Conservation (phyloP, 352 stramenopile genomes). For the Phytophthora multivora region DNA sequence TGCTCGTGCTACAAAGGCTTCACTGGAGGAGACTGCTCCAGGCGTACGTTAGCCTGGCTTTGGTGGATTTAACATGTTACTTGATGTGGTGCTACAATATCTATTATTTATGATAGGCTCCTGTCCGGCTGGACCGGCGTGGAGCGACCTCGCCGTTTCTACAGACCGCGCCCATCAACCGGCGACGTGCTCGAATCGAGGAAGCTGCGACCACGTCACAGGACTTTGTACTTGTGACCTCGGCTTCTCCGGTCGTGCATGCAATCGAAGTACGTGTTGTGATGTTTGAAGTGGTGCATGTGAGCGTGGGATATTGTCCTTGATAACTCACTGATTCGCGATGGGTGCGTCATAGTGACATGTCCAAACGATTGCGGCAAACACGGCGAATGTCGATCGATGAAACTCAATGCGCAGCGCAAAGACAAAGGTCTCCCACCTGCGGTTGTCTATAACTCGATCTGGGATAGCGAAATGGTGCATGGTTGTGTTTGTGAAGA, state of each 20-base stretch:
- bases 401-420: slow-evolving; percentile 59
- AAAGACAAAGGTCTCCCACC: slow-evolving; percentile 66
- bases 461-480: slow-evolving; percentile 90
- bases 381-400: slow-evolving; percentile 74
- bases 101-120: slow-evolving; percentile 30
- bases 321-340: background rate
- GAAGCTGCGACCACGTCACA: slow-evolving; percentile 60
- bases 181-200: slow-evolving; percentile 66
- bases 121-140: slow-evolving; percentile 60
- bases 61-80: background rate
- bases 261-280: slow-evolving; percentile 66
- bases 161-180: slow-evolving; percentile 62
- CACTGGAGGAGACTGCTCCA: slow-evolving; percentile 91
- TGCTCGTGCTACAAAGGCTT: slow-evolving; percentile 89
- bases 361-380: slow-evolving; percentile 69
- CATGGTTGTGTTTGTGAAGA: slow-evolving; percentile 90
- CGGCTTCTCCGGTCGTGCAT: slow-evolving; percentile 77
- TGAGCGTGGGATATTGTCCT: background rate
- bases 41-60: slow-evolving; percentile 28
- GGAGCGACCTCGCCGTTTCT: slow-evolving; percentile 60
- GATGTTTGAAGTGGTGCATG: background rate
- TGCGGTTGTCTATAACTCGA: slow-evolving; percentile 48
- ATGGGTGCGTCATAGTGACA: slow-evolving; percentile 41
- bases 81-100: background rate
- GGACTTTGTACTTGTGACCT: slow-evolving; percentile 80